Base-by-base conservation (phyloP, 768 basidiomycete genomes). In the Boletus fagicola region DNA sequence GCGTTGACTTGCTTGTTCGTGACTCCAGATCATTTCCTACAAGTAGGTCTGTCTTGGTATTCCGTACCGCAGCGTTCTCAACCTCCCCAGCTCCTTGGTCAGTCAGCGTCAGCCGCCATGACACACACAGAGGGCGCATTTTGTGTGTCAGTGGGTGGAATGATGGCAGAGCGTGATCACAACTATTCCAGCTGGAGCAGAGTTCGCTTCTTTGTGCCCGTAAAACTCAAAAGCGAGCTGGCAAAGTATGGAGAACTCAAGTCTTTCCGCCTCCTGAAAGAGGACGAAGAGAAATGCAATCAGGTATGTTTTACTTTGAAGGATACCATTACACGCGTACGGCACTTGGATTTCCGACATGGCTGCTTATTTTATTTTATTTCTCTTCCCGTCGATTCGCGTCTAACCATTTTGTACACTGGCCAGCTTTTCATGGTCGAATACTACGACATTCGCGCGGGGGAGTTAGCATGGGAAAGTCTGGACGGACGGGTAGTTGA, bases 361-460 rank as follows among this genome's bases (percentile, higher is more conserved):
- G n/a, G n/a, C n/a, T n/a, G n/a, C n/a, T n/a, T n/a, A n/a, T 36
- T 57, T 44, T 30, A 20, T 51, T 44, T 47, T 36, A 26, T 54
- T 51, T 54, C 15, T 50, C 31, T 47, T 53, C n/a, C 30, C 28
- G 26, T 53, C 46, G 31, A 35, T 48, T 52, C 38, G 18, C 10
- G 18, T 59, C 66, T 70, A 28, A 72, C 65, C 13, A 20, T 13
- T 44, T 62, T 55, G 28, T 54, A 44, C 57, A 11, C 49, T 50
- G 28, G 36, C 6, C 58, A 78, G 70, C 70, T 78, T 30, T 90
- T 84, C 69, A 73, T 72, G 40, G 80, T 85, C 51, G 88, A 90
- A 60, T 93, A 82, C 67, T 87, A 79, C 65, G 88, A 92, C 64
- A 76, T 82, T 28, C 78, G 87, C 26, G 78, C 80, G 39, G 83